Base-by-base conservation (phyloP, 1,284 basidiomycete species). In the Pascua sp. region DNA sequence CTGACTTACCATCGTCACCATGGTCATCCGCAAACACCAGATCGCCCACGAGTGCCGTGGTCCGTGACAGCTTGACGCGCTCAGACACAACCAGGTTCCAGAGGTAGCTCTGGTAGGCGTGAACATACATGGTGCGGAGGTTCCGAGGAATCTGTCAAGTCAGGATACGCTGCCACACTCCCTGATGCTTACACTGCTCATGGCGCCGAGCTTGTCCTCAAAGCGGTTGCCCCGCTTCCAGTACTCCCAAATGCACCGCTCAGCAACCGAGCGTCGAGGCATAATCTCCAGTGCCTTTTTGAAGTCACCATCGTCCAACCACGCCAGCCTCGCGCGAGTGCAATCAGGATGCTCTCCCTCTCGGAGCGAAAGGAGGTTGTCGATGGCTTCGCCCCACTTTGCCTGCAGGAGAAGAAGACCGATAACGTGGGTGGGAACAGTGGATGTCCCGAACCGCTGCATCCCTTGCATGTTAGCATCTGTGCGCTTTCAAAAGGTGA, bases 371-470 rank as follows among this genome's bases (percentile, higher is more conserved):
- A 97, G 80, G 54, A 97, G 86, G 59, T 94, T 80, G n/a, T 86
- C 84, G 47, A 90, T 81, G 1, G 95, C 95, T 56, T 84, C 83
- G 40, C 88, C 85, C 92, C 92, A 99, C 67, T 97, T 87, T 5
- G 86, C 87, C 67, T 86, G 86, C 16, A 99, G 82, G 40, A 99
- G 81, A 4, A 91, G 87, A 13, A 98, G 82, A 8, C 96, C 96
- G 54, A 98, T 93, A 4, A 88, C 81, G 70, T 99, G 95, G 1
- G 96, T 98, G 1, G 95, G 92, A 36, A 98, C 87, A 11, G 91
- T 86, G 8, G 95, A 92, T 1, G 95, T 98, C 38, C 96, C 96
- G 76, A 99, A 99, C 15, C 96, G 87, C 73, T 99, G 96, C 95
- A 98, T 97, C 42, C 93, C 90, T 32, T 91, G 53, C 24, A 18